Conservation (phyloP, 352 stramenopile genomes). For the Phytophthora cajani region DNA sequence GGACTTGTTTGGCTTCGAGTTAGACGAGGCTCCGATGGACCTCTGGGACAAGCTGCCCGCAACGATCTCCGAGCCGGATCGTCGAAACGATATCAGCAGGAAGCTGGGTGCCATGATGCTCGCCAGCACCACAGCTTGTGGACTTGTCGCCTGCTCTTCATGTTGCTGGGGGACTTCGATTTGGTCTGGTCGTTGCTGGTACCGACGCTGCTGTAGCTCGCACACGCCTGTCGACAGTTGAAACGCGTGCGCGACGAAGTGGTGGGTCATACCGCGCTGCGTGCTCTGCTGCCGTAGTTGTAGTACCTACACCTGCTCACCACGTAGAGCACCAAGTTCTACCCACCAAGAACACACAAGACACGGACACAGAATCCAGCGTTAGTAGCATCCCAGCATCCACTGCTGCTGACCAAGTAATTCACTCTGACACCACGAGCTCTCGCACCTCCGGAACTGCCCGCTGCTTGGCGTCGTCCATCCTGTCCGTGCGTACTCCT, state of each 20-base stretch:
- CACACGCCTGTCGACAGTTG: neutral
- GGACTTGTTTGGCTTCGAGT: no score
- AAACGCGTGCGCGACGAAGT: constrained; percentile 38
- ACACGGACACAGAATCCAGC: neutral
- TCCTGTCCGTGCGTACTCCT: constrained; percentile 8
- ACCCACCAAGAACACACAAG: neutral
- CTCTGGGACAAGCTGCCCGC: neutral
- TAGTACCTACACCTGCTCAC: constrained; percentile 43
- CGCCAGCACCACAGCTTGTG: constrained; percentile 16
- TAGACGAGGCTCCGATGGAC: no score
- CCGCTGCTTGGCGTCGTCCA: constrained; percentile 31
- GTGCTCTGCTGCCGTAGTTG: constrained; percentile 40
- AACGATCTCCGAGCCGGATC: constrained; percentile 1
- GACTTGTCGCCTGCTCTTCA: neutral
- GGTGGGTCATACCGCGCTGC: constrained; percentile 45
- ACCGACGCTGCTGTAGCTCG: neutral
- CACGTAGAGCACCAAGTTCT: constrained; percentile 40
- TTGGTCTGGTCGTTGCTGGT: neutral
- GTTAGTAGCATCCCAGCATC: neutral
- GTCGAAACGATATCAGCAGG: constrained; percentile 35
- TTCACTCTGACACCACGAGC: neutral
- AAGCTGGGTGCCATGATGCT: constrained; percentile 30
- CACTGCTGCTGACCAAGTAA: neutral
- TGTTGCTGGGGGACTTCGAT: neutral
- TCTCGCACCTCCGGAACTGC: constrained; percentile 12